Conservation (phyloP, 108 stramenopile species). For the Cyclotella atomus region DNA sequence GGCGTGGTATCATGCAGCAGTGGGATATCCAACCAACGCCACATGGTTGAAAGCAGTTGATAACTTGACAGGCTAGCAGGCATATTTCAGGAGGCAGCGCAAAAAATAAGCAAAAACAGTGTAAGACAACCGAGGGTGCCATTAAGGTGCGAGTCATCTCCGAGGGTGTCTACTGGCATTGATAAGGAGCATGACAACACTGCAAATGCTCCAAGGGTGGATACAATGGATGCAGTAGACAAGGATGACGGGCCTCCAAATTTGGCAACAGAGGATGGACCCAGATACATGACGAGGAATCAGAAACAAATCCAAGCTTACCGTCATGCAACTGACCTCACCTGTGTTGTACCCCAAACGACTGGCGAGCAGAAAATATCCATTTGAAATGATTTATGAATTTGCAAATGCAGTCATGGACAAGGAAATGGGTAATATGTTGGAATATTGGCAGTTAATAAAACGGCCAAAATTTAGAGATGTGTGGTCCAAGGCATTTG, state of each 20-base stretch:
- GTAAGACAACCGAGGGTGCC: no score
- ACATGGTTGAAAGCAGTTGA: constrained; percentile 15
- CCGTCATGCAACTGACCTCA: not conserved
- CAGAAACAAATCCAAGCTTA: not conserved
- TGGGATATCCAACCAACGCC: no score
- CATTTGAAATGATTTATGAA: not conserved
- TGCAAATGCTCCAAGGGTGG: not conserved
- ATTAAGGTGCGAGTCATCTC: not conserved
- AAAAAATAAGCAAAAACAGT: not conserved
- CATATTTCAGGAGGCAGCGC: not conserved
- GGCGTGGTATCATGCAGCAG: constrained; percentile 2
- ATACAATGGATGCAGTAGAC: not conserved
- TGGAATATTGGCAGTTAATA: not conserved
- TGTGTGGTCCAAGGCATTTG: constrained; percentile 1
- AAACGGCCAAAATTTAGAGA: not conserved
- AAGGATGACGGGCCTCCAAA: not conserved
- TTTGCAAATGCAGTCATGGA: not conserved
- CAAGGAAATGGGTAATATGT: not conserved
- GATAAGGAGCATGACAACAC: not conserved
- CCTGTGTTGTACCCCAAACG: not conserved
- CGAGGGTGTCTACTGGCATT: not conserved
- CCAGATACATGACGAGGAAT: not conserved
- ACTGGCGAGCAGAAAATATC: not conserved
- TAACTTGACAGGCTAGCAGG: not conserved
- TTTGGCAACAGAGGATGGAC: not conserved